Conservation (phyloP, 1,139 yeast genomes). For the Oligophagozyma castellii region DNA sequence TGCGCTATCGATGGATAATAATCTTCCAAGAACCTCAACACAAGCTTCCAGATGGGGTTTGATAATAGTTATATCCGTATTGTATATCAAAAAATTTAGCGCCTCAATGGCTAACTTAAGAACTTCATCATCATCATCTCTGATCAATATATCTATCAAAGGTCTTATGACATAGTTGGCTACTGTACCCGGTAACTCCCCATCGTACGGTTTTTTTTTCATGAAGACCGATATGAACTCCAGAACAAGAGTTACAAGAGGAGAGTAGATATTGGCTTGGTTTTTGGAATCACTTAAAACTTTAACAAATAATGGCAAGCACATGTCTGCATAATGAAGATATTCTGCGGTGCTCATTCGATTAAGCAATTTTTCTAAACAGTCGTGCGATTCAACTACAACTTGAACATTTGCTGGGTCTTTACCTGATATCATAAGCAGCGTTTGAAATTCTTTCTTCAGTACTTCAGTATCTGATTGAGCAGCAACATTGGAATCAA, state of each 20-base stretch:
- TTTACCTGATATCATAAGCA: conserved; percentile 52
- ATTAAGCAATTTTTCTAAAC: conserved; percentile 44
- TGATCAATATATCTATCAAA: conserved; percentile 38
- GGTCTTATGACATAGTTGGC: conserved; percentile 34
- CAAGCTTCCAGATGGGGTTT: conserved; percentile 39
- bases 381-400: conserved; percentile 43
- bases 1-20: conserved; percentile 56
- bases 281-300: conserved; percentile 14
- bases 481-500: conserved; percentile 28
- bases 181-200: conserved; percentile 28
- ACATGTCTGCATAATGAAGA: conserved; percentile 24
- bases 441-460: conserved; percentile 36
- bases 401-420: conserved; percentile 67
- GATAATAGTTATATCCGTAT: conserved; percentile 29
- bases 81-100: conserved; percentile 47
- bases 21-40: conserved; percentile 49
- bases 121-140: conserved; percentile 62
- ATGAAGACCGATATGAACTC: conserved; percentile 41
- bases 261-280: conserved; percentile 28
- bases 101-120: conserved; percentile 70
- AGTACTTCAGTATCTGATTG: conserved; percentile 22
- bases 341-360: conserved; percentile 35
- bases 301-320: conserved; percentile 21
- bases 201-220: conserved; percentile 19
- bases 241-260: conserved; percentile 51